Evolutionary conservation across 108 stramenopile genomes (phyloP).

Genomic region (Epipyxis sp.): DNA sequence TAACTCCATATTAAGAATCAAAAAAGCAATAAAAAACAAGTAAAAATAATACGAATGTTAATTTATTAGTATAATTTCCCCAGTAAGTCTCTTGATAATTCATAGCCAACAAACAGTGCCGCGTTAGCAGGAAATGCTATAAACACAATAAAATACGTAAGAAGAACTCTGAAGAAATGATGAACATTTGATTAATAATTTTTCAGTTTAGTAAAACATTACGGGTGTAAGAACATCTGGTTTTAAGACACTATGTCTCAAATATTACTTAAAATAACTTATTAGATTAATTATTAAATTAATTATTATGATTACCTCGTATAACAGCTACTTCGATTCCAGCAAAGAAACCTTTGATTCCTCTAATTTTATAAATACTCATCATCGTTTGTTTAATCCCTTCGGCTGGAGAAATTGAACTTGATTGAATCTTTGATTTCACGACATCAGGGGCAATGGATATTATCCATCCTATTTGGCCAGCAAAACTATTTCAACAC

Average conservation of each 20-base stretch:
- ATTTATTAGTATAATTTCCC: background rate
- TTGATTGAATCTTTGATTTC: conserved; percentile 50
- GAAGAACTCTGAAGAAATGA: too few relatives aligned
- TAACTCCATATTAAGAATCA: too few relatives aligned
- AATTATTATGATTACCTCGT: too few relatives aligned
- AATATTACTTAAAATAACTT: too few relatives aligned
- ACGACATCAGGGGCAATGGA: conserved; percentile 48
- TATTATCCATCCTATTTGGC: conserved; percentile 49
- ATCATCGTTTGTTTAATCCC: conserved; percentile 30
- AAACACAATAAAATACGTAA: too few relatives aligned
- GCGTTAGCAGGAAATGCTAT: conserved; percentile 58
- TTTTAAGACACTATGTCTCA: too few relatives aligned
- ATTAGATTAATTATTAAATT: too few relatives aligned
- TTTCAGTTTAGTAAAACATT: too few relatives aligned
- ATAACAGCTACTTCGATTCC: conserved; percentile 47
- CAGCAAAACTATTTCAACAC: conserved; percentile 52
- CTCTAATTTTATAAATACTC: conserved; percentile 25
- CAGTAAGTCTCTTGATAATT: conserved; percentile 36
- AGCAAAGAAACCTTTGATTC: conserved; percentile 35
- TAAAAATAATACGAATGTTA: too few relatives aligned
- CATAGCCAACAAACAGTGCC: conserved; percentile 52
- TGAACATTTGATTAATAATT: too few relatives aligned
- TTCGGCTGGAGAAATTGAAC: conserved; percentile 33
- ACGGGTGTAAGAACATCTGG: too few relatives aligned
- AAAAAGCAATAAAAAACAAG: too few relatives aligned